Conservation (phyloP, 495 filamentous ascomycete genomes). For the Entonaema liquescens region DNA sequence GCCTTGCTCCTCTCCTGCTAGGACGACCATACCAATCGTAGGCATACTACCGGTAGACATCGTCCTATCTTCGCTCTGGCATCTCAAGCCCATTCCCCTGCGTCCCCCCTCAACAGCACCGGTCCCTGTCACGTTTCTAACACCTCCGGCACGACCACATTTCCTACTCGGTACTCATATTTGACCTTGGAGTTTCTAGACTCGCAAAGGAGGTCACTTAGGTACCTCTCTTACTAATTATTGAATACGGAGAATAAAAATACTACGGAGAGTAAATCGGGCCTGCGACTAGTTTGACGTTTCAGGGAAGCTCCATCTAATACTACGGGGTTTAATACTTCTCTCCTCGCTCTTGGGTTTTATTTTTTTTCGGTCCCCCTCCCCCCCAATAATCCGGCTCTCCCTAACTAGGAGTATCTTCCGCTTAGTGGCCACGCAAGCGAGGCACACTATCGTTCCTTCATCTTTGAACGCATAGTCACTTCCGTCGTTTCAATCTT, state of each 20-base stretch:
- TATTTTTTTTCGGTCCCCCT: constrained; percentile 20
- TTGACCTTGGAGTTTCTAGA: constrained; percentile 8
- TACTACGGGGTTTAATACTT: constrained; percentile 9
- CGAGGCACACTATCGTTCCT: neutral
- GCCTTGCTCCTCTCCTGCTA: constrained; percentile 34
- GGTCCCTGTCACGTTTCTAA: constrained; percentile 26
- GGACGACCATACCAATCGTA: constrained; percentile 18
- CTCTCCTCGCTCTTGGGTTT: constrained; percentile 10
- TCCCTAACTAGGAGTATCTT: constrained; percentile 9
- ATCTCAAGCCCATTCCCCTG: constrained; percentile 30
- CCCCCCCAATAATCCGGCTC: constrained; percentile 17
- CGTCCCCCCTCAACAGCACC: constrained; percentile 25
- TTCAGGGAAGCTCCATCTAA: constrained; percentile 22
- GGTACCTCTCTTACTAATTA: neutral
- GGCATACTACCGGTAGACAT: constrained; percentile 12
- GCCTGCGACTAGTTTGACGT: constrained; percentile 24
- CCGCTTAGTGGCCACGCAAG: constrained; percentile 19
- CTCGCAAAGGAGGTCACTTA: constrained; percentile 1
- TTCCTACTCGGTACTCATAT: neutral
- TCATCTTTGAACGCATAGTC: constrained; percentile 11
- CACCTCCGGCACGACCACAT: constrained; percentile 5
- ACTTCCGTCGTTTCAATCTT: constrained; percentile 33
- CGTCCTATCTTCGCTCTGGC: constrained; percentile 29
- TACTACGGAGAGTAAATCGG: constrained; percentile 5
- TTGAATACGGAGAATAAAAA: neutral